Evolutionary conservation across 2,329 filamentous ascomycete species (phyloP).

Genomic region (Colletotrichum sp.): DNA sequence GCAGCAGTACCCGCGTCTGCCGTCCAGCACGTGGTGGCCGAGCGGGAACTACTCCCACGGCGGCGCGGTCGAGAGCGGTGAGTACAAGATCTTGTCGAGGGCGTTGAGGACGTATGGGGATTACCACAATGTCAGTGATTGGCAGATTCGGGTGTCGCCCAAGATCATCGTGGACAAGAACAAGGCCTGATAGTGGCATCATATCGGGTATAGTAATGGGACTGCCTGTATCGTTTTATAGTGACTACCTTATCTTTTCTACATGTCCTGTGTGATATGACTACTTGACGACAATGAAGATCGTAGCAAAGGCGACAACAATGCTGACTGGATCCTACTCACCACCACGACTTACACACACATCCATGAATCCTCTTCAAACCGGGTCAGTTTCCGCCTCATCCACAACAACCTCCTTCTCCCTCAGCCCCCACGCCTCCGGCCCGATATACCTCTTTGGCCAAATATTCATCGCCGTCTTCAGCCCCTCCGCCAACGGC

Average conservation of each 20-base stretch:
- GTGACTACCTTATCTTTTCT: neutral
- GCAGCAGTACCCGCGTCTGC: neutral
- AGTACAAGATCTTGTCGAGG: constrained; percentile 36
- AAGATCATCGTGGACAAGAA: constrained; percentile 40
- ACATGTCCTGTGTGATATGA: neutral
- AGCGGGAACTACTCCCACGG: constrained; percentile 8
- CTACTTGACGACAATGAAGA: neutral
- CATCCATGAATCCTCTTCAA: neutral
- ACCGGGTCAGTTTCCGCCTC: constrained; percentile 2
- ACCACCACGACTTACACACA: neutral
- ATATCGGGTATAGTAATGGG: neutral
- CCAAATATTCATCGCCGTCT: constrained; percentile 55
- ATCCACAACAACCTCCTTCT: constrained; percentile 3
- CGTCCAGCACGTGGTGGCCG: neutral
- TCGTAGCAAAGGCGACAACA: neutral
- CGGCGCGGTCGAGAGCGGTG: constrained; percentile 6
- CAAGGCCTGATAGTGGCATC: neutral
- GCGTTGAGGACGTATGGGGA: constrained; percentile 58
- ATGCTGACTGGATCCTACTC: rapidly evolving
- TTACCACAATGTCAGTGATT: constrained; percentile 44
- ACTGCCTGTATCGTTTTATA: rapidly evolving
- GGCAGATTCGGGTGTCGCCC: constrained; percentile 47
- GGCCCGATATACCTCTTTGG: constrained; percentile 6
- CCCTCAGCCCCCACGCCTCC: neutral
- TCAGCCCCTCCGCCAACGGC: constrained; percentile 42